Evolutionary conservation across 2,329 filamentous ascomycete species (phyloP), one percentile per base, ranked within the genome.

Genomic region (Claviceps sp.): DNA sequence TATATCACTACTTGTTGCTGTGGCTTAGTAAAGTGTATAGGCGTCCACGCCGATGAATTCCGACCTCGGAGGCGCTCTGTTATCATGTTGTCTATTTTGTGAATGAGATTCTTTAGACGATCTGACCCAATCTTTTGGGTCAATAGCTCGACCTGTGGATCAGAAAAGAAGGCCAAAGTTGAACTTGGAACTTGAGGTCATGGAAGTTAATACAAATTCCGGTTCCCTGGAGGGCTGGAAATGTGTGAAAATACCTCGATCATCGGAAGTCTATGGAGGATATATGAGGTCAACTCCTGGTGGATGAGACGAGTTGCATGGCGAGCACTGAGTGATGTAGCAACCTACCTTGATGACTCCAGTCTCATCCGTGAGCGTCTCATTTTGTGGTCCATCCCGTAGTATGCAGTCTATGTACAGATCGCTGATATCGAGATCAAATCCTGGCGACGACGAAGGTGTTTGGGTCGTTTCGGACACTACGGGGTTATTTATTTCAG

Each of bases 121-220:
- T 52, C 34, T 26, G 50, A 54, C 10, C 56, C 57, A 2, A 59
- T 56, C 40, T 49, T 56, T 10, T 53, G 42, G 2, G 53, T 55
- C 42, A 69, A 52, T 2, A 64, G 61, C 3, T 52, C 56, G 8
- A 68, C 60, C 44, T 62, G 61, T 17, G 58, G 59, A 22, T 68
- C 62, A 1, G 67, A 68, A 47, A 68, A 68, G 52, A 68, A 68
- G 13, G 64, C 60, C 11, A 68, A 50, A 39, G 60, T 61, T 7
- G 62, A 58, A 34, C 54, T 58, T 17, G 55, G 51, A 17, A 56
- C 57, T 59, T 22, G 5, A 16, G 4, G 30, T 4, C 37, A 5
- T 17, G 7, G 5, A 6, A 37, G 38, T 52, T 24, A 52, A 24
- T 19, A 41, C 19, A 2, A 14, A 5, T n/a, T n/a, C 30, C n/a